These are phyloP conservation scores for Macaranga tanarius DNA, from an alignment of 441 rosid genomes.

Conservation along the genomic window DNA sequence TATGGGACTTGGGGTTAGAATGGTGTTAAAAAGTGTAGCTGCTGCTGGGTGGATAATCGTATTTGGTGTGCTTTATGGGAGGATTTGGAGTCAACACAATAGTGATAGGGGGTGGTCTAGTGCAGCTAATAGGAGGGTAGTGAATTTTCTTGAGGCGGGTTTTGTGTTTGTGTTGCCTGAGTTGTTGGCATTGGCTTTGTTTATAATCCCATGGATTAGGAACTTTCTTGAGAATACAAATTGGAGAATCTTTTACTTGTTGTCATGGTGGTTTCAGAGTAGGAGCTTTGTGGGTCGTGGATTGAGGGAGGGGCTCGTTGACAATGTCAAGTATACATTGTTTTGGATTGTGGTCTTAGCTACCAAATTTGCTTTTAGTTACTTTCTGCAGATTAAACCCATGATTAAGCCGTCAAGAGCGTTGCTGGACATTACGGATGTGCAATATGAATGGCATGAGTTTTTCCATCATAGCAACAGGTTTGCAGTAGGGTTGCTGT, in stretches of 20 bases:
- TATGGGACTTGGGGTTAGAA: constrained; percentile 57
- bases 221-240: constrained; percentile 75
- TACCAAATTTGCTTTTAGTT: constrained; percentile 78
- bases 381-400: constrained; percentile 81
- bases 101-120: constrained; percentile 45
- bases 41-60: constrained; percentile 63
- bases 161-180: constrained; percentile 65
- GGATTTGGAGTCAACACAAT: constrained; percentile 71
- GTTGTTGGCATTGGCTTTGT: constrained; percentile 57
- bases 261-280: constrained; percentile 96
- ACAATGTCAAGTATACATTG: constrained; percentile 64
- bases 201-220: constrained; percentile 78
- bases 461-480: constrained; percentile 54
- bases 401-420: constrained; percentile 61
- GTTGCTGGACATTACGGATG: constrained; percentile 42
- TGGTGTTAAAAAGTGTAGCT: constrained; percentile 63
- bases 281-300: constrained; percentile 87
- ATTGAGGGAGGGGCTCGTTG: constrained; percentile 79
- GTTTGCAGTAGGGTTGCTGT: constrained; percentile 68
- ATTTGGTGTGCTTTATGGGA: constrained; percentile 55
- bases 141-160: constrained; percentile 57
- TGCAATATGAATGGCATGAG: constrained; percentile 65
- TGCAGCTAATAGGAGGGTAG: constrained; percentile 40
- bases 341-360: constrained; percentile 74
- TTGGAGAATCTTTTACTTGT: constrained; percentile 65